Evolutionary conservation across 768 basidiomycete species (phyloP).

Genomic region (Tylopilus plumbeoviolaceoides): DNA sequence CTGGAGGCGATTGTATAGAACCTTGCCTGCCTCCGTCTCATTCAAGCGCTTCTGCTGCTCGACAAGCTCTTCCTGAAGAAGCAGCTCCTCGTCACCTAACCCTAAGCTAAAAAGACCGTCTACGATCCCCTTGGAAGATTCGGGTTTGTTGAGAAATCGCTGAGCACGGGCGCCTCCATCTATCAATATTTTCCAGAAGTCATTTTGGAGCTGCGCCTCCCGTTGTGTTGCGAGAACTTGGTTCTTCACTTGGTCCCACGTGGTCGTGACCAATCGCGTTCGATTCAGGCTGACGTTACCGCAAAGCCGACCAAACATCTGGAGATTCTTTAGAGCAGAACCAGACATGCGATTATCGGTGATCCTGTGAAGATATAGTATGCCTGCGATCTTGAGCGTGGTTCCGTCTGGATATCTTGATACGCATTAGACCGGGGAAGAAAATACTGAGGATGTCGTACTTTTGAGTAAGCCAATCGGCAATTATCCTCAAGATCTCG

Average conservation of each 20-base stretch:
- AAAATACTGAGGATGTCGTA: background rate
- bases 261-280: slow-evolving; percentile 34
- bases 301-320: slow-evolving; percentile 34
- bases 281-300: slow-evolving; percentile 29
- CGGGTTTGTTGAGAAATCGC: background rate
- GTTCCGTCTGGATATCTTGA: slow-evolving; percentile 8
- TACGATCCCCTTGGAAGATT: background rate
- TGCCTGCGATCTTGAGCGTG: slow-evolving; percentile 22
- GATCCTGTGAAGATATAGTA: slow-evolving; percentile 34
- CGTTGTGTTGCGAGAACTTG: background rate
- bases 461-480: slow-evolving; percentile 18
- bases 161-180: slow-evolving; percentile 6
- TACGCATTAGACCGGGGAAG: background rate
- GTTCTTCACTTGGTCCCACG: slow-evolving; percentile 32
- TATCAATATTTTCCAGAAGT: slow-evolving; percentile 23
- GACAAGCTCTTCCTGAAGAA: slow-evolving; percentile 21
- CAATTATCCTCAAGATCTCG: slow-evolving; percentile 10
- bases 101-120: too few species aligned
- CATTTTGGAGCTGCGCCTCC: slow-evolving; percentile 22
- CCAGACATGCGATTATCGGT: slow-evolving; percentile 34
- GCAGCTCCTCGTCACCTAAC: too few species aligned
- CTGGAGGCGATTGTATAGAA: slow-evolving; percentile 16
- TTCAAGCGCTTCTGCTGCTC: slow-evolving; percentile 11
- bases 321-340: slow-evolving; percentile 28
- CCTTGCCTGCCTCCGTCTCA: slow-evolving; percentile 22